Conservation (phyloP, 1,284 basidiomycete genomes). For the Naganishia liquefaciens region DNA sequence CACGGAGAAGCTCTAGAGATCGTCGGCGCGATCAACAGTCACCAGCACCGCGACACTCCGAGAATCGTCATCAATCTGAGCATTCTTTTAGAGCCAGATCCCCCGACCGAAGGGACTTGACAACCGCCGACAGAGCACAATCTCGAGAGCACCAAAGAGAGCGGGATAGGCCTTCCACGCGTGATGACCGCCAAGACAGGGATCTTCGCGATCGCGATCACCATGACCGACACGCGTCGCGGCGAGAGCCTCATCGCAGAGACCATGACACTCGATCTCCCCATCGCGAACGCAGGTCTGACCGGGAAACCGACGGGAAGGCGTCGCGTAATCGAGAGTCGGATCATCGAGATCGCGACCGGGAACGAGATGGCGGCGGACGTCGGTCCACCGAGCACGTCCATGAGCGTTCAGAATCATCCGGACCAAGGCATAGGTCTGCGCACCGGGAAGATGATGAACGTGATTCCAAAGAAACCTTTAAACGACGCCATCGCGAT, state of each 20-base stretch:
- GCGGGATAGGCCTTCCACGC: background rate
- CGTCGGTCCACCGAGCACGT: background rate
- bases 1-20: constrained; percentile 3
- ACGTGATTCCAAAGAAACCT: too few species aligned
- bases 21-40: background rate
- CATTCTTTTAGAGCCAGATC: background rate
- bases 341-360: background rate
- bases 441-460: background rate
- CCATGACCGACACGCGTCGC: background rate
- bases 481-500: too few species aligned
- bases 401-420: background rate
- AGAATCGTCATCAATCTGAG: background rate
- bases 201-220: background rate
- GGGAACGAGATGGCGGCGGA: background rate
- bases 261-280: background rate
- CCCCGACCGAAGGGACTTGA: background rate
- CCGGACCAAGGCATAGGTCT: background rate
- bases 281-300: constrained; percentile 1
- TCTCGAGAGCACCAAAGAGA: background rate
- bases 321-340: background rate
- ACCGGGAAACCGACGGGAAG: background rate
- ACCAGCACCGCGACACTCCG: background rate
- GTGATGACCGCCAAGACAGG: constrained; percentile 1
- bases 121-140: background rate
- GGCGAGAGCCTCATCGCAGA: background rate